Evolutionary conservation across 2,329 filamentous ascomycete species (phyloP), one percentile per base, ranked within the genome.

Genomic region (Calcarisporium arbuscula): DNA sequence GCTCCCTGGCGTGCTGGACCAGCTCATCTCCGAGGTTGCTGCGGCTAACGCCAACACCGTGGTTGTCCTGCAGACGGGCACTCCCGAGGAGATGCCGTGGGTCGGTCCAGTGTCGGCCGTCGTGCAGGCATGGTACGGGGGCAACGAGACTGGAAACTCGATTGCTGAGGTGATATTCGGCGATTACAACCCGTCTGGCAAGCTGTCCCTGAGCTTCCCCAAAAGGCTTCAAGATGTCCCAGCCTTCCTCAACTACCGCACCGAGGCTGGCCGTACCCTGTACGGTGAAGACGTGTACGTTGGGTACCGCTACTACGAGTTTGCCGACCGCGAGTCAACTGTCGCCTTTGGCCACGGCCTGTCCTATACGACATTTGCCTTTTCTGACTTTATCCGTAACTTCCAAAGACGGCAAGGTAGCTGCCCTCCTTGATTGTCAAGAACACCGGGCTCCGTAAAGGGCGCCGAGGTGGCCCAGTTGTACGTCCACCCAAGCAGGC

Each of bases 241-340:
- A 2, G 75, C 82, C 0, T 88, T 80, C 60, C 67, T 87, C 48
- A 89, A 87, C 64, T 90, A 80, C 57, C 64, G 70, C 23, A 72
- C 72, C 10, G 83, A 90, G 56, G 77, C 79, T 22, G 75, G 82
- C 28, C 72, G 82, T 38, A 78, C 81, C 0, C 63, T 87, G 2
- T 92, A 90, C 52, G 82, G 82, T 30, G 85, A 92, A 57, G 85
- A 86, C 41, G 67, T 92, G 29, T 90, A 86, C 54, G 68, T 90
- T 23, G 85, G 85, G 4, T 92, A 92, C 61, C 71, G 84, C 16
- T 87, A 80, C 64, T 92, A 86, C 55, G 85, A 92, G 51, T 80
- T 74, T 48, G 68, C 72, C n/a, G 68, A 78, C 22, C 68, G 77
- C 5, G 65, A 69, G 1, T 74, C 81, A 0, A 70, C 82, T 19